phyloP scores from a whole-genome alignment of 768 basidiomycete genomes.

The Lanmaoa rubissima region DNA sequence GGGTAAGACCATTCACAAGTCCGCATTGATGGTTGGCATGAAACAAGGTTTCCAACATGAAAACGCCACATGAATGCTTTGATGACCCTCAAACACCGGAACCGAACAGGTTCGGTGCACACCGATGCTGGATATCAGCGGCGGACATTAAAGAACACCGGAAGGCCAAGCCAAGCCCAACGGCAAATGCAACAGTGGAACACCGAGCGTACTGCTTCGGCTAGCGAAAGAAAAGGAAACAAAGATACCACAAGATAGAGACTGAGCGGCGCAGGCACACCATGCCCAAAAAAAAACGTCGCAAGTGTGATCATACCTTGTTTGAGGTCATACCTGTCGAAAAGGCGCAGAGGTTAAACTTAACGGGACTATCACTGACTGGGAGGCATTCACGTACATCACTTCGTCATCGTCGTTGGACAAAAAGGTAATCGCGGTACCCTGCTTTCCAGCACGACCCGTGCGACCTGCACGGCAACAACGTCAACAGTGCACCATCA shows the following conservation, averaged over 20 bases:
- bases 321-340: slow-evolving; percentile 86
- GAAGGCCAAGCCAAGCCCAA: neutral
- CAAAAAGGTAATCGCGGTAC: slow-evolving; percentile 92
- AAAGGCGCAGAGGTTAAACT: slow-evolving; percentile 1
- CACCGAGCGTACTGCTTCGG: neutral
- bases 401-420: slow-evolving; percentile 96
- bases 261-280: no score
- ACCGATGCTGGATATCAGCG: neutral
- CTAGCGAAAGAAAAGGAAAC: no score
- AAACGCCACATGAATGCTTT: neutral
- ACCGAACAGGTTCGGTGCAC: neutral
- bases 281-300: neutral
- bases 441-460: slow-evolving; percentile 95
- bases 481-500: neutral
- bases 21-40: neutral
- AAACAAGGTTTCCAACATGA: neutral
- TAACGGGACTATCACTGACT: neutral
- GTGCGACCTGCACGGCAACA: slow-evolving; percentile 71
- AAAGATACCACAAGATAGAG: no score
- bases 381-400: slow-evolving; percentile 61
- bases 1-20: neutral
- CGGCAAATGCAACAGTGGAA: neutral
- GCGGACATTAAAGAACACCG: slow-evolving; percentile 14
- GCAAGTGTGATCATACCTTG: slow-evolving; percentile 55
- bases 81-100: slow-evolving; percentile 2